Evolutionary conservation across 208 protist genomes (phyloP).

Genomic region (Leishmania turanica): DNA sequence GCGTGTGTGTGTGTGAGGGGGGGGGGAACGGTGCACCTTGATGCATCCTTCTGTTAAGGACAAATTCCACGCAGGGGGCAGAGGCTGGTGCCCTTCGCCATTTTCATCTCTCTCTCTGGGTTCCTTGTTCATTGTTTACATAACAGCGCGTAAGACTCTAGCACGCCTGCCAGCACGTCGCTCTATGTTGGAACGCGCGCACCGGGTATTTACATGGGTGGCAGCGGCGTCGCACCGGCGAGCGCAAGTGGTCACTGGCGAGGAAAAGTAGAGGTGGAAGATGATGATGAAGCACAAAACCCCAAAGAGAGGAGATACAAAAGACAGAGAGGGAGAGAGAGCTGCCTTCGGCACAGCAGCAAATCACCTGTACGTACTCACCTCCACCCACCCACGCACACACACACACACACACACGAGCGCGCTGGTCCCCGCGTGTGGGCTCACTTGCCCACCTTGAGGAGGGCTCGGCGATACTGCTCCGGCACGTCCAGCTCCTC

Average conservation of each 20-base stretch:
- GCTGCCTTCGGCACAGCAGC: background rate
- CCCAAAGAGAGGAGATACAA: background rate
- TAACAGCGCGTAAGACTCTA: background rate
- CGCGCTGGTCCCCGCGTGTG: background rate
- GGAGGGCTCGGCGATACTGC: constrained; percentile 76
- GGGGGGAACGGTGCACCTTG: background rate
- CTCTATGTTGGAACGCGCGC: background rate
- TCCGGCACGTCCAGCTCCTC: constrained; percentile 76
- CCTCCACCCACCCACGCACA: background rate
- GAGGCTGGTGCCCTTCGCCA: background rate
- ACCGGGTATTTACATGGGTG: constrained; percentile 2
- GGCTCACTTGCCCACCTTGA: constrained; percentile 47
- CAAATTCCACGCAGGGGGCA: background rate
- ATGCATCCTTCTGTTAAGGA: background rate
- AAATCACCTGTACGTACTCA: background rate
- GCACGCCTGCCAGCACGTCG: background rate
- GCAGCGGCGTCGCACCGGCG: background rate
- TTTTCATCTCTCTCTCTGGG: background rate
- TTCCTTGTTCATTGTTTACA: constrained; percentile 5
- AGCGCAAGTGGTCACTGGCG: background rate
- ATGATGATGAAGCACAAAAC: constrained; percentile 4
- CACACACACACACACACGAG: background rate
- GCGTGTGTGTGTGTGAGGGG: background rate
- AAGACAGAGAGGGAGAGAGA: background rate
- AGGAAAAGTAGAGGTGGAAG: background rate